Evolutionary conservation across 2,329 filamentous ascomycete genomes (phyloP), one percentile per base, ranked within the genome.

Genomic region (Clarireedia sp.): DNA sequence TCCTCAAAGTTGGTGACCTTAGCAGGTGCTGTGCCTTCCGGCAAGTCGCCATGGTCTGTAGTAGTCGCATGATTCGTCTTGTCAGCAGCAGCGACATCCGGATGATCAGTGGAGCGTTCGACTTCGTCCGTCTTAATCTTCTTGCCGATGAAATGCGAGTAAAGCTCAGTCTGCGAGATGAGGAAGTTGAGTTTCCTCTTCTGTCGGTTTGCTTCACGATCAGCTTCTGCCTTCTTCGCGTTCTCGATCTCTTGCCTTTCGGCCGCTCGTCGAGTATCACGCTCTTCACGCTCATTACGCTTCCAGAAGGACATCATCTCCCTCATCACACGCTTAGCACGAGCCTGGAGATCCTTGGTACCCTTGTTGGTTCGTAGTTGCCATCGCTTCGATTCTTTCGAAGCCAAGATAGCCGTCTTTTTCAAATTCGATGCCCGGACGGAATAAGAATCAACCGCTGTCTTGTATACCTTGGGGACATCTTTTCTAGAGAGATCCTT

Each of bases 271-370:
- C 94, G 86, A 61, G 95, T 78, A 70, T 99, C 94, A 58, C 94
- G 89, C 70, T 99, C 94, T 69, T 99, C 94, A 52, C 92, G 87
- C 72, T 99, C 94, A 70, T 99, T 99, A 56, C 92, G 87, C 74
- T 97, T 97, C 94, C 94, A 99, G 79, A 97, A 99, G 56, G 89
- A 85, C 81, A 96, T 94, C 94, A 99, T 99, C 73, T 99, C 94
- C 69, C 94, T 85, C 94, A 99, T 99, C 57, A 92, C 92, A 63
- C 94, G 87, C 78, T 99, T 99, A 57, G 94, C 94, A 48, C 94
- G 85, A 43, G 94, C 94, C 70, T 97, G 94, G 3, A 95, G 88
- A 71, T 99, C 94, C 72, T 99, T 99, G 70, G 89, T 94, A 68
- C 91, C 95, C 79, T 99, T 97, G 77, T 99, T 99, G 53, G 94